Conservation (phyloP, 1,284 basidiomycete genomes). For the Leccinum subfulvum region DNA sequence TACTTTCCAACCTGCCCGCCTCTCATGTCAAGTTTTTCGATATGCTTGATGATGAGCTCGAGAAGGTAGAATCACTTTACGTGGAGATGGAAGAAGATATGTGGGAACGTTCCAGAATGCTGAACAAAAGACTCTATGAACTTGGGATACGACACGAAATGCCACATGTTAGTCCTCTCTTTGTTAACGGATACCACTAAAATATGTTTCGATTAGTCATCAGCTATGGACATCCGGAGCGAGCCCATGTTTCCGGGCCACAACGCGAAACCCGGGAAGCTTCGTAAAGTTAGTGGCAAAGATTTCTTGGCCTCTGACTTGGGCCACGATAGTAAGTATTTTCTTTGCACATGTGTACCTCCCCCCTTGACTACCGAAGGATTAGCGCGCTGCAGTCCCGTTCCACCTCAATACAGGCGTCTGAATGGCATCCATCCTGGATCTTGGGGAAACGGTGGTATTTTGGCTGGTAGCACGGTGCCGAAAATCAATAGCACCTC, state of each 20-base stretch:
- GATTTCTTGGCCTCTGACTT: constrained; percentile 3
- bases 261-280: not conserved
- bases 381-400: not conserved
- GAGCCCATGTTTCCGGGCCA: not conserved
- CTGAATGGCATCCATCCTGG: not conserved
- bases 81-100: constrained; percentile 71
- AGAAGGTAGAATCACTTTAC: constrained; percentile 86
- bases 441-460: not conserved
- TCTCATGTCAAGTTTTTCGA: constrained; percentile 73
- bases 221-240: not conserved
- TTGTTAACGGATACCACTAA: constrained; percentile 1
- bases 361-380: not conserved
- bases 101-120: constrained; percentile 44
- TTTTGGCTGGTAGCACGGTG: not conserved
- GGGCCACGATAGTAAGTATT: constrained; percentile 5
- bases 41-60: constrained; percentile 70
- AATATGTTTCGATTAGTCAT: constrained; percentile 18
- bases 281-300: not conserved
- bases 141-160: constrained; percentile 67
- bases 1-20: constrained; percentile 54
- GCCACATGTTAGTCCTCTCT: constrained; percentile 53
- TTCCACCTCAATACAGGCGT: not conserved
- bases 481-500: not conserved
- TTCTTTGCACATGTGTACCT: not conserved
- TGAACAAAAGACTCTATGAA: constrained; percentile 74